Conservation (phyloP, 306 rosid genomes). For the Morella rubra region DNA sequence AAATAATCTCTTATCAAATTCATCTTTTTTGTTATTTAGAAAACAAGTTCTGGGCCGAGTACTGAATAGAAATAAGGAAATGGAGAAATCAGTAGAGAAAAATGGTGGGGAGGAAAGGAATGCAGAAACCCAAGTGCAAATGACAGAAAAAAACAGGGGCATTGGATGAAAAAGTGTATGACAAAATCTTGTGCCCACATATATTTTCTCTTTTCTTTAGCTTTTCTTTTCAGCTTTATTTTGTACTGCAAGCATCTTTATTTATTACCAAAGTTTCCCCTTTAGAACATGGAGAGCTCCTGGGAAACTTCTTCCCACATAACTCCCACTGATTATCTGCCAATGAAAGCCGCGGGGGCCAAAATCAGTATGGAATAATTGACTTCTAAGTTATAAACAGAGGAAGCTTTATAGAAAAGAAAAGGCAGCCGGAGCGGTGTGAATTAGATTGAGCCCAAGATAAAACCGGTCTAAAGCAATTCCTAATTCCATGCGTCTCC, state of each 20-base stretch:
- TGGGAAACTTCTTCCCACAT: not conserved
- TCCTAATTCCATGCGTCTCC: not conserved
- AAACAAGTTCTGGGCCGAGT: too few relatives aligned
- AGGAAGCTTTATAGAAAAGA: not conserved
- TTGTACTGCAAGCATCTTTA: not conserved
- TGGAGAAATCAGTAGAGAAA: too few relatives aligned
- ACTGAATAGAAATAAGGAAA: too few relatives aligned
- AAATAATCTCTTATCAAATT: too few relatives aligned
- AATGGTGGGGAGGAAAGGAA: not conserved
- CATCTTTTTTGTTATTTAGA: too few relatives aligned
- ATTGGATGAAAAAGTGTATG: not conserved
- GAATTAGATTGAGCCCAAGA: not conserved
- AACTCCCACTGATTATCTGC: not conserved
- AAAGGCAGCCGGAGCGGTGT: not conserved
- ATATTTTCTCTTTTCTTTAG: not conserved
- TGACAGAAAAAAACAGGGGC: not conserved
- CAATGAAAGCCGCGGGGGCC: not conserved
- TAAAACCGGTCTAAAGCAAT: not conserved
- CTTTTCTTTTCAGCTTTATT: conserved; percentile 19
- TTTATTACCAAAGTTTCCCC: not conserved
- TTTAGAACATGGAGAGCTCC: not conserved
- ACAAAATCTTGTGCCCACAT: not conserved
- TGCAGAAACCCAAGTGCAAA: not conserved
- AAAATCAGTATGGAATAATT: not conserved
- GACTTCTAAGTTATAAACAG: not conserved